Conservation (phyloP, 2,329 filamentous ascomycete species). For the Didymosphaeria variabile region DNA sequence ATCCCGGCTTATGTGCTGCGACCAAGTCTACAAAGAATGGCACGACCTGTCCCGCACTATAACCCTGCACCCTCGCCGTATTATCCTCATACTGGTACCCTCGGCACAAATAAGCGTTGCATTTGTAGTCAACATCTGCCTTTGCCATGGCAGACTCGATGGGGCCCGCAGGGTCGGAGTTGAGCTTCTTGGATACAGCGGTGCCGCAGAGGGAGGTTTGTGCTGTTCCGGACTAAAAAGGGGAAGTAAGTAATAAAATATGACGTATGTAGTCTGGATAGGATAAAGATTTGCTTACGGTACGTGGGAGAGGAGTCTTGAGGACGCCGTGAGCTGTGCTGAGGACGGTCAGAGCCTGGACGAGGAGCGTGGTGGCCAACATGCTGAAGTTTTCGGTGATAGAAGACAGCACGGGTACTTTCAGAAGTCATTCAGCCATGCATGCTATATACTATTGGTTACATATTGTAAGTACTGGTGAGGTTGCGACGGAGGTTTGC, state of each 20-base stretch:
- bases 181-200: slow-evolving; percentile 1
- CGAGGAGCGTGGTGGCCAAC: background rate
- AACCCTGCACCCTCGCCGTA: slow-evolving; percentile 58
- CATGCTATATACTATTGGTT: background rate
- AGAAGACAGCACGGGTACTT: background rate
- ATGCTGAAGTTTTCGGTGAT: background rate
- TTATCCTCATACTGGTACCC: slow-evolving; percentile 65
- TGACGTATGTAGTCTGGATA: too few species aligned
- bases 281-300: background rate
- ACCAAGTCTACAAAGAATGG: slow-evolving; percentile 52
- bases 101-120: slow-evolving; percentile 62
- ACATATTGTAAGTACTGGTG: background rate
- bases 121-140: slow-evolving; percentile 33
- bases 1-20: slow-evolving; percentile 58
- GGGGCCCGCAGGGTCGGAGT: slow-evolving; percentile 6
- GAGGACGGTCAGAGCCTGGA: background rate
- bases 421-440: background rate
- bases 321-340: background rate
- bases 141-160: slow-evolving; percentile 11
- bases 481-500: background rate
- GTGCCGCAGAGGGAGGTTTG: slow-evolving; percentile 8
- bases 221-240: slow-evolving; percentile 2
- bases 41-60: slow-evolving; percentile 55
- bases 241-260: too few species aligned
- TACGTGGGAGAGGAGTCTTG: slow-evolving; percentile 5